phyloP scores from a whole-genome alignment of 176 grass and related monocot species.

The Puccinellia tenuiflora region DNA sequence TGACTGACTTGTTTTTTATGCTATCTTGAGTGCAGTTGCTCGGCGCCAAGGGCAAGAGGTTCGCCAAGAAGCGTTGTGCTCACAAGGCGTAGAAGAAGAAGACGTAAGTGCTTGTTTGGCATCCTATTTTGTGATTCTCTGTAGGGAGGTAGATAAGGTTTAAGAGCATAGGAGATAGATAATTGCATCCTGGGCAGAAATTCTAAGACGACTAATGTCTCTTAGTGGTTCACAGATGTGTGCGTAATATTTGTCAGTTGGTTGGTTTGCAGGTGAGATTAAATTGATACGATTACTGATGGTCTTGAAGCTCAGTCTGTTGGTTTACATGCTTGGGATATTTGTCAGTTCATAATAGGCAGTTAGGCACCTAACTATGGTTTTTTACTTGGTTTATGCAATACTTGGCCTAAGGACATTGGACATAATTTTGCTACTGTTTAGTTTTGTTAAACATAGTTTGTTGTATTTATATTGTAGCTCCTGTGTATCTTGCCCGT shows the following conservation, averaged over 20 bases:
- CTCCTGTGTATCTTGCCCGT: too few species aligned
- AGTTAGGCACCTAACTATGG: background rate
- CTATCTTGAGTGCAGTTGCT: slow-evolving; percentile 23
- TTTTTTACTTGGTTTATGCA: background rate
- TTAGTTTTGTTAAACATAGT: too few species aligned
- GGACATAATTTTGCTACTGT: background rate
- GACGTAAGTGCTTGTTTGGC: slow-evolving; percentile 47
- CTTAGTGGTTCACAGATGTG: background rate
- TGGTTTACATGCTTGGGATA: background rate
- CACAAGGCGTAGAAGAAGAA: slow-evolving; percentile 93
- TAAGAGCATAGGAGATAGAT: background rate
- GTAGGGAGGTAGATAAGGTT: background rate
- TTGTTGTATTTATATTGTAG: too few species aligned
- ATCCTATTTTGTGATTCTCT: background rate
- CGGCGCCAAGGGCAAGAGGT: slow-evolving; percentile 82
- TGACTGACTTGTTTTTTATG: background rate
- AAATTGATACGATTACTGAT: too few species aligned
- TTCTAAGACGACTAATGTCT: background rate
- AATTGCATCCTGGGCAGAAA: background rate
- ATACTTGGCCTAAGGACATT: background rate
- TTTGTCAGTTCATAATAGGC: background rate
- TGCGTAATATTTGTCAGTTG: too few species aligned
- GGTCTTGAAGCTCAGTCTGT: too few species aligned
- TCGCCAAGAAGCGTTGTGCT: slow-evolving; percentile 75
- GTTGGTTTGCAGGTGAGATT: too few species aligned